These are phyloP conservation scores for Akanthomyces lecanii DNA, from an alignment of 2,329 filamentous ascomycete species.

Conservation along the genomic window DNA sequence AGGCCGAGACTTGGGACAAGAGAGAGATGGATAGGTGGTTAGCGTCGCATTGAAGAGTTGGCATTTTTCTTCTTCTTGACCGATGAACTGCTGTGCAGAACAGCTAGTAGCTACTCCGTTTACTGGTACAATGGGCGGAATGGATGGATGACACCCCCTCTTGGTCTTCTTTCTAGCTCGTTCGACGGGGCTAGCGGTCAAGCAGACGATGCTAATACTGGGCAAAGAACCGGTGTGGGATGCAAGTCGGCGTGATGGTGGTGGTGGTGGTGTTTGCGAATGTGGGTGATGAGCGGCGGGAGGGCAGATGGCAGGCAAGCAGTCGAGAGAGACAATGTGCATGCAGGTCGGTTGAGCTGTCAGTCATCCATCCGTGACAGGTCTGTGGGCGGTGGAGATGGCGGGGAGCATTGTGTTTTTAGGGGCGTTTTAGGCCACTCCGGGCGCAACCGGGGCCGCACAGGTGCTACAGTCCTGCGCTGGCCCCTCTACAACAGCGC, in stretches of 20 bases:
- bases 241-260: constrained; percentile 3
- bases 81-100: constrained; percentile 14
- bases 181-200: constrained; percentile 9
- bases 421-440: neutral
- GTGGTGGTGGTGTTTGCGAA: neutral
- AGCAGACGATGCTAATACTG: neutral
- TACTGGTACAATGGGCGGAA: neutral
- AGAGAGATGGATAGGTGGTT: neutral
- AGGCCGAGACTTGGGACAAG: neutral
- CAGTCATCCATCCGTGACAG: neutral
- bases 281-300: constrained; percentile 4
- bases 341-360: neutral
- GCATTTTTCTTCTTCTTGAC: constrained; percentile 5
- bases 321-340: constrained; percentile 9
- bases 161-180: neutral
- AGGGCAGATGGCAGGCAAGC: neutral
- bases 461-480: neutral
- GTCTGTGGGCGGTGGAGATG: neutral
- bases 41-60: constrained; percentile 12
- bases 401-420: neutral
- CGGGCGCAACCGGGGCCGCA: neutral
- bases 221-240: constrained; percentile 14
- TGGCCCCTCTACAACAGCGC: neutral
- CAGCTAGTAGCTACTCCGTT: neutral
- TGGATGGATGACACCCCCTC: neutral